A percentile compares a stretch with the other conserved stretches of the same genome.
Evolutionary conservation across 106 monocot species (phyloP).

Genomic region (Acorus calamus): DNA sequence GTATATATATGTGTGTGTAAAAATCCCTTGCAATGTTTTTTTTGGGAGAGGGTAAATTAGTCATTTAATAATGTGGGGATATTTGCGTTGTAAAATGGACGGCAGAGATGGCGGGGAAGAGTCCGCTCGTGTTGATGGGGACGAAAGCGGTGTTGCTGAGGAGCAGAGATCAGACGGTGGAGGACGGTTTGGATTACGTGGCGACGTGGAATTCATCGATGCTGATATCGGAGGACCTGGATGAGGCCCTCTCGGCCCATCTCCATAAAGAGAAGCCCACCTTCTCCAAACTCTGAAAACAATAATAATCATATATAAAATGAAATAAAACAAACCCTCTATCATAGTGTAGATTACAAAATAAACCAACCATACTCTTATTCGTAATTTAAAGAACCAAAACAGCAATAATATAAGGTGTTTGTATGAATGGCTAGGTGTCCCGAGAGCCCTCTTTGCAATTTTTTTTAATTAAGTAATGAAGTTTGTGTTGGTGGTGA

Average conservation of each 20-base stretch:
- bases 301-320: neutral
- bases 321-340: no score
- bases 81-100: neutral
- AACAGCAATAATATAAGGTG: no score
- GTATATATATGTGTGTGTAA: no score
- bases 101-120: constrained; percentile 61
- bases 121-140: constrained; percentile 65
- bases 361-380: no score
- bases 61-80: no score
- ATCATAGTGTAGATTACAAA: no score
- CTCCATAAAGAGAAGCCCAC: constrained; percentile 62
- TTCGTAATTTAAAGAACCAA: no score
- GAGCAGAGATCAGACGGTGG: constrained; percentile 64
- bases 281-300: constrained; percentile 54
- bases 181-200: constrained; percentile 68
- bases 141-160: constrained; percentile 77
- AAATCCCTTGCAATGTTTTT: neutral
- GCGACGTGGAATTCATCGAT: constrained; percentile 89
- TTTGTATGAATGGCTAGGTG: no score
- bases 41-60: neutral
- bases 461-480: no score
- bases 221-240: constrained; percentile 60
- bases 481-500: no score
- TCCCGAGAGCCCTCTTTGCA: no score
- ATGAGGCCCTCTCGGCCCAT: constrained; percentile 55